Base-by-base conservation (phyloP, 1,139 yeast genomes). In the Suhomyces guaymorum region DNA sequence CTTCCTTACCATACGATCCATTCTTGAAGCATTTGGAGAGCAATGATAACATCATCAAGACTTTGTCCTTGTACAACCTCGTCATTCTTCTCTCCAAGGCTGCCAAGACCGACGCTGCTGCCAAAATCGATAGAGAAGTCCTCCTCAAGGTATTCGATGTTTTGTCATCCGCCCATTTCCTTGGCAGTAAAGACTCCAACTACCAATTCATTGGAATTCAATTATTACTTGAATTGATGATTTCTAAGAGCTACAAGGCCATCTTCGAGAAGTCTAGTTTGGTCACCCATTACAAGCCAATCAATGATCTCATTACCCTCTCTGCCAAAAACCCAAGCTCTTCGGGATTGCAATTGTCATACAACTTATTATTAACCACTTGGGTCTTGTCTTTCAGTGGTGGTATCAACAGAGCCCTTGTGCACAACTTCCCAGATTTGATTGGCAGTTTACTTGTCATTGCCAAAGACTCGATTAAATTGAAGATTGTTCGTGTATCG, bases 321-420 rank as follows among this genome's bases (percentile, higher is more conserved):
- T 61, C 61, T 55, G 63, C 71, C 16, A 61, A 54, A 31, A 60
- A 54, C 32, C 64, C 78, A 31, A 70, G 80, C 41, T 70, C 75
- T 30, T 70, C 81, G 22, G 83, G 82, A 39, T 76, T 92, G 43
- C 98, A 94, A 66, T 74, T 88, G 48, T 89, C 85, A 55, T 92
- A 92, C 63, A 78, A 86, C 54, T 73, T 83, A 2, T 72, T 92
- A 46, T 72, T 92, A 54, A 73, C 82, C 17, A 68, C 87, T 33
- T 92, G 98, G 98, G 71, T 89, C 29, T 70, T 89, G 45, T 80
- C 96, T 2, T 92, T 90, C 62, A 84, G 78, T 54, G 59, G 65
- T 9, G 56, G 63, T 28, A 75, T 84, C 28, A 75, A 83, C 37
- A 55, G 61, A 39, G 71, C 71, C 21, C 60, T 88, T 38, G 69